Conservation (phyloP, 1,284 basidiomycete genomes). For the Sphagnurus paluster region DNA sequence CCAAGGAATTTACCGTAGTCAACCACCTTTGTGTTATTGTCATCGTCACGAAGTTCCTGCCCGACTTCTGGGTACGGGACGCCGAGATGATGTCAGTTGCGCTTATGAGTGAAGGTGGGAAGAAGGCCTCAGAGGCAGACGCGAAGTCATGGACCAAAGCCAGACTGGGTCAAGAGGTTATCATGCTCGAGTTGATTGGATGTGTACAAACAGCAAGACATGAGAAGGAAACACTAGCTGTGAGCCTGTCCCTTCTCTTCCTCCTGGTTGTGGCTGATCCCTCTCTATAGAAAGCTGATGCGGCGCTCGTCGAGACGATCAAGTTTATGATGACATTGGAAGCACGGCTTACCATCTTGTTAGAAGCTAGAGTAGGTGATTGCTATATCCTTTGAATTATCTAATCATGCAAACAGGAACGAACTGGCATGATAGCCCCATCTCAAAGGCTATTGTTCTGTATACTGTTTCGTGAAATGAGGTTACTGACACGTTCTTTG, state of each 20-base stretch:
- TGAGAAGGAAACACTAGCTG: conserved; percentile 38
- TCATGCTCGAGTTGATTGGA: conserved; percentile 64
- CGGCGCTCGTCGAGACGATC: conserved; percentile 34
- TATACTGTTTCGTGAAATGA: conserved; percentile 59
- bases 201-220: conserved; percentile 46
- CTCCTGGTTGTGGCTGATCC: neutral
- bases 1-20: conserved; percentile 55
- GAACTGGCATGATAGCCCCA: conserved; percentile 43
- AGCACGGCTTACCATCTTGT: conserved; percentile 51
- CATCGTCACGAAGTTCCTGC: conserved; percentile 51
- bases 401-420: conserved; percentile 44
- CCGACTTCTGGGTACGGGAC: conserved; percentile 70
- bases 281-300: conserved; percentile 31
- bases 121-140: conserved; percentile 23
- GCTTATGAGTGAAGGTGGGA: conserved; percentile 54
- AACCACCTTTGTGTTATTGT: conserved; percentile 58
- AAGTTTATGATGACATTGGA: conserved; percentile 63
- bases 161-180: conserved; percentile 63
- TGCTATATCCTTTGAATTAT: neutral
- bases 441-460: conserved; percentile 60
- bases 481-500: conserved; percentile 58
- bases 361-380: conserved; percentile 65
- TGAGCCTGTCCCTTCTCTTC: conserved; percentile 22
- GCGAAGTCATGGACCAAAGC: conserved; percentile 41
- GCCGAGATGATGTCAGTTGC: conserved; percentile 78